These are phyloP conservation scores for Entrophospora sp. DNA, from an alignment of 192 early-diverging fungal genomes.

Conservation along the genomic window DNA sequence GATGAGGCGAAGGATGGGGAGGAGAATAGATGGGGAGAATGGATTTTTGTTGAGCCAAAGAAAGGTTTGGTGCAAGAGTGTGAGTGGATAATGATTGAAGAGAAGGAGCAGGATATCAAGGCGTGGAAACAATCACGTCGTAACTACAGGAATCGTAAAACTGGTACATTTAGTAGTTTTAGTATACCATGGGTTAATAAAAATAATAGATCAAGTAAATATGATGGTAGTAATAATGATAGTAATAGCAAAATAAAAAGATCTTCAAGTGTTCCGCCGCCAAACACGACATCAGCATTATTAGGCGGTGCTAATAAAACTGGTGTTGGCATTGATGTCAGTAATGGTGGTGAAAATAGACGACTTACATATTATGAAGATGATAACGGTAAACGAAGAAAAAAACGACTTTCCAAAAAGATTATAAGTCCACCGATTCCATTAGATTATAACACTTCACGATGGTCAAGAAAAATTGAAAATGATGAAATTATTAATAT, in stretches of 20 bases:
- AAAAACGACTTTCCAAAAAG: too few relatives aligned
- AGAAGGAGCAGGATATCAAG: constrained; percentile 14
- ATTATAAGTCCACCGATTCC: too few relatives aligned
- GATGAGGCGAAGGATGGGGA: too few relatives aligned
- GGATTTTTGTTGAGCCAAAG: constrained; percentile 19
- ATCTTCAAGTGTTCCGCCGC: background rate
- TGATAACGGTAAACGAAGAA: too few relatives aligned
- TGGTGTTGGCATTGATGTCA: too few relatives aligned
- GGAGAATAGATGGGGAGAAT: constrained; percentile 20
- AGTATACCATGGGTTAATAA: constrained; percentile 4
- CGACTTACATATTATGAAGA: too few relatives aligned
- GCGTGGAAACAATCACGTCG: background rate
- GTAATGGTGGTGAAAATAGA: too few relatives aligned
- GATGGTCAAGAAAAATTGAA: too few relatives aligned
- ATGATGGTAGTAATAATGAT: too few relatives aligned
- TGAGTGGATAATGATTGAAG: constrained; percentile 22
- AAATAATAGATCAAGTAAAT: background rate
- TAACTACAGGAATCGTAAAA: background rate
- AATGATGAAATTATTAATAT: too few relatives aligned
- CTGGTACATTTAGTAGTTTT: constrained; percentile 4
- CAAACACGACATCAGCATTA: background rate
- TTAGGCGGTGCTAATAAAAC: background rate
- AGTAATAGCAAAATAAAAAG: too few relatives aligned
- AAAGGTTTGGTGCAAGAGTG: constrained; percentile 18
- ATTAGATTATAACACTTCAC: too few relatives aligned